Evolutionary conservation across 1,284 basidiomycete species (phyloP).

Genomic region (Ceratobasidium sp.): DNA sequence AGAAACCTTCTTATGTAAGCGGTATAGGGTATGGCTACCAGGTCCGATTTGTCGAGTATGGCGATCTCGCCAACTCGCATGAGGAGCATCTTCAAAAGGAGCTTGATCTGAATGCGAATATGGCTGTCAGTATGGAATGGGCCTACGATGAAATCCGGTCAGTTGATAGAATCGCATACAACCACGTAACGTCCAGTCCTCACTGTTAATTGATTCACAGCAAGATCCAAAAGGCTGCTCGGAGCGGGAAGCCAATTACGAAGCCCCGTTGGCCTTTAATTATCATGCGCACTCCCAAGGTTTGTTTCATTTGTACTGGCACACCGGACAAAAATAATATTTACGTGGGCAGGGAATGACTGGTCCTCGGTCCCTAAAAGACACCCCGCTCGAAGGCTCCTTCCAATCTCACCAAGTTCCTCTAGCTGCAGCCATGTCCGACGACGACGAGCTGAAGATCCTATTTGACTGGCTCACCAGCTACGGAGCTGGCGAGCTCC

Average conservation of each 20-base stretch:
- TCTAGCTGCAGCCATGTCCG: conserved; percentile 73
- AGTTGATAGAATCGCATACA: neutral
- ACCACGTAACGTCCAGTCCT: neutral
- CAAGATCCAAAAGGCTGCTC: conserved; percentile 81
- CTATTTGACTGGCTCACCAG: conserved; percentile 77
- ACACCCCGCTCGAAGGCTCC: conserved; percentile 79
- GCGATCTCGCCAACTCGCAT: conserved; percentile 65
- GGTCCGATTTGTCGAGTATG: conserved; percentile 81
- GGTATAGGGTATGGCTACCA: conserved; percentile 85
- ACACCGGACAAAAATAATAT: neutral
- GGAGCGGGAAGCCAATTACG: conserved; percentile 74
- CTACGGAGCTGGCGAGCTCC: conserved; percentile 67
- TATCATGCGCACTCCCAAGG: conserved; percentile 84
- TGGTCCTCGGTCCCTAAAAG: conserved; percentile 72
- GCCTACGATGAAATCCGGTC: conserved; percentile 74
- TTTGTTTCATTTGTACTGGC: conserved; percentile 46
- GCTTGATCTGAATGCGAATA: conserved; percentile 58
- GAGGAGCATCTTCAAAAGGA: conserved; percentile 59
- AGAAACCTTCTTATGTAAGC: conserved; percentile 11
- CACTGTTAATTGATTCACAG: conserved; percentile 25
- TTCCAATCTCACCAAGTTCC: conserved; percentile 84
- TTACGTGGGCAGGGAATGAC: conserved; percentile 66
- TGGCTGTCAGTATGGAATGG: conserved; percentile 86
- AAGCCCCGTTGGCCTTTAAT: conserved; percentile 91
- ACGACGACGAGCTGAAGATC: conserved; percentile 68